Evolutionary conservation across 495 filamentous ascomycete species (phyloP).

Genomic region (Amorphotheca resinae): DNA sequence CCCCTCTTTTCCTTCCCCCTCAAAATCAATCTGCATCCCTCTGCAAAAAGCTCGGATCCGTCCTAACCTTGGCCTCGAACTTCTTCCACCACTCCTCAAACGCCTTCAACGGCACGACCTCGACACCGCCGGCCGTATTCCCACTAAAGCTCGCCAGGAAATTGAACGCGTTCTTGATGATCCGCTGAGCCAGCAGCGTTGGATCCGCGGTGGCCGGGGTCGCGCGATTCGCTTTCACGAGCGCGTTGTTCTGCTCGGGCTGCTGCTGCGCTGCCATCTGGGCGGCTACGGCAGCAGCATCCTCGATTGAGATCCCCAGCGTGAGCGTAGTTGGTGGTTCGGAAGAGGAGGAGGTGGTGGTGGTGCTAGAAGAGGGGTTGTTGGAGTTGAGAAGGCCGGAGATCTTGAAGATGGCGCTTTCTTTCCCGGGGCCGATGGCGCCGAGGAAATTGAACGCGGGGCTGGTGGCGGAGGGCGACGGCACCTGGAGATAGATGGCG

Average conservation of each 20-base stretch:
- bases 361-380: too few species aligned
- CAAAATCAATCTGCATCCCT: slow-evolving; percentile 42
- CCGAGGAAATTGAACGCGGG: slow-evolving; percentile 69
- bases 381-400: slow-evolving; percentile 18
- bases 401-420: slow-evolving; percentile 76
- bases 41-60: slow-evolving; percentile 84
- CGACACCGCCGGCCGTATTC: slow-evolving; percentile 42
- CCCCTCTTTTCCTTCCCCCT: not conserved
- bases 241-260: slow-evolving; percentile 22
- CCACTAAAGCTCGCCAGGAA: slow-evolving; percentile 81
- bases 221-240: slow-evolving; percentile 22
- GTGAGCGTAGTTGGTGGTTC: slow-evolving; percentile 31
- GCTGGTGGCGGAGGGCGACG: slow-evolving; percentile 28
- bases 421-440: slow-evolving; percentile 76
- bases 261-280: slow-evolving; percentile 38
- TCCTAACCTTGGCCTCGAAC: slow-evolving; percentile 79
- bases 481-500: slow-evolving; percentile 73
- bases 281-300: slow-evolving; percentile 52
- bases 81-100: slow-evolving; percentile 97
- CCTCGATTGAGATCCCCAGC: slow-evolving; percentile 77
- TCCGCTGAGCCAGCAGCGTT: slow-evolving; percentile 65
- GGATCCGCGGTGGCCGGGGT: slow-evolving; percentile 21
- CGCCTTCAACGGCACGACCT: slow-evolving; percentile 77
- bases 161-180: slow-evolving; percentile 96
- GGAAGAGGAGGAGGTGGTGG: slow-evolving; percentile 12